Percentiles rank a stretch among this genome's conserved stretches.
phyloP scores from a whole-genome alignment of 2,329 filamentous ascomycete genomes.

The Curvularia sp. region DNA sequence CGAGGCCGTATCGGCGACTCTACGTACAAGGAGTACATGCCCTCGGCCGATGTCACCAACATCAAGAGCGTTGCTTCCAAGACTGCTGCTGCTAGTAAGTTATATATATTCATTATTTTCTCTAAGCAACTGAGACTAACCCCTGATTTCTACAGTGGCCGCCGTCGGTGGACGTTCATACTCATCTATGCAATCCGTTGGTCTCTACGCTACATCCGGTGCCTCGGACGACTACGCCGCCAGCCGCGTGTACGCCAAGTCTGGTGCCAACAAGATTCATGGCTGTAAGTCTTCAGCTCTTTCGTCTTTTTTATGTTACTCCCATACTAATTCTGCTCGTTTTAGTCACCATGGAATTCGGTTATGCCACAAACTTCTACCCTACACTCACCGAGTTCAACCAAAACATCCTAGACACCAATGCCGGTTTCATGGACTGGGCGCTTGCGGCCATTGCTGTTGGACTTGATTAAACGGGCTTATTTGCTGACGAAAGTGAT shows the following conservation, averaged over 20 bases:
- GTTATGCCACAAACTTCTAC: conserved; percentile 52
- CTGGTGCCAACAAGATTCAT: conserved; percentile 50
- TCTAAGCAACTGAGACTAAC: background rate
- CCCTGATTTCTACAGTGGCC: conserved; percentile 31
- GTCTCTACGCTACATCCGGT: conserved; percentile 49
- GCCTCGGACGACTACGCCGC: conserved; percentile 52
- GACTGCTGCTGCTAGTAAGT: conserved; percentile 37
- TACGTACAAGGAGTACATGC: conserved; percentile 60
- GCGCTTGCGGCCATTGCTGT: conserved; percentile 47
- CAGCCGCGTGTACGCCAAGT: conserved; percentile 45
- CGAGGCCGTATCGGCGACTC: conserved; percentile 58
- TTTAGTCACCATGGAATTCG: conserved; percentile 26
- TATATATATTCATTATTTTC: background rate
- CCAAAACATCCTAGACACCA: conserved; percentile 51
- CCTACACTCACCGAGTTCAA: conserved; percentile 51
- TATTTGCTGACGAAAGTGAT: background rate
- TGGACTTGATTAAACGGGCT: conserved; percentile 26
- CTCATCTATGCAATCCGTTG: conserved; percentile 42
- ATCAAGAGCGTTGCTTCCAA: conserved; percentile 44
- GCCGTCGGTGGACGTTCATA: conserved; percentile 50
- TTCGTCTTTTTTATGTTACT: background rate
- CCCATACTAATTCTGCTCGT: background rate
- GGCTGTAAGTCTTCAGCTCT: conserved; percentile 49
- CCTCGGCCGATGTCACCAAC: conserved; percentile 44
- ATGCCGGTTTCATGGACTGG: conserved; percentile 53